phyloP scores from a whole-genome alignment of 1,284 basidiomycete genomes.

The Termitomyces sp. region DNA sequence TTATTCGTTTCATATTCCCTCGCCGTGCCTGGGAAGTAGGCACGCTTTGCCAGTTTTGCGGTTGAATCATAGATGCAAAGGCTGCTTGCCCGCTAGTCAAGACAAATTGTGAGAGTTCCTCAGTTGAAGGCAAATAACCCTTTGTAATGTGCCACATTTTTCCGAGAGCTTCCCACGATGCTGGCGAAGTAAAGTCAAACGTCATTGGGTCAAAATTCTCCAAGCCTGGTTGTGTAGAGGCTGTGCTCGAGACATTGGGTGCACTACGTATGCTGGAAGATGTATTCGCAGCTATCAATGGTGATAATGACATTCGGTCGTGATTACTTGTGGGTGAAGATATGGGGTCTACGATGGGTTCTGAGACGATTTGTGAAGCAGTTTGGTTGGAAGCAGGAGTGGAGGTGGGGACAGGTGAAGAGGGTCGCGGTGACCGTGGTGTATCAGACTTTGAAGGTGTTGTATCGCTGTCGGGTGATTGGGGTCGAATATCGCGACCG shows the following conservation, averaged over 20 bases:
- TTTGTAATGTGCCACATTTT: conserved; percentile 66
- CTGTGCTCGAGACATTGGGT: conserved; percentile 32
- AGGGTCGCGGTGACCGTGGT: conserved; percentile 26
- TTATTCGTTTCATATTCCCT: conserved; percentile 27
- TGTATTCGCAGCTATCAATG: conserved; percentile 51
- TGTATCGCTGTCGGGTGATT: conserved; percentile 33
- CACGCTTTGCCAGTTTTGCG: conserved; percentile 17
- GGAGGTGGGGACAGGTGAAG: conserved; percentile 15
- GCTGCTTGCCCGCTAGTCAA: conserved; percentile 36
- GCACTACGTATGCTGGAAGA: conserved; percentile 35
- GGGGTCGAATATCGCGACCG: conserved; percentile 66
- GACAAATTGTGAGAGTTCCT: conserved; percentile 69
- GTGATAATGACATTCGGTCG: conserved; percentile 46
- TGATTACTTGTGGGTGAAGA: conserved; percentile 36
- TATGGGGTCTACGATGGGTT: conserved; percentile 32
- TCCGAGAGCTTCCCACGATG: conserved; percentile 71
- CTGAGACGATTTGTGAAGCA: conserved; percentile 10
- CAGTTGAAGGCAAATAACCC: conserved; percentile 60
- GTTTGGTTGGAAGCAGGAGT: conserved; percentile 9
- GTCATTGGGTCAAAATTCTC: conserved; percentile 60
- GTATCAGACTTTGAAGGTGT: conserved; percentile 28
- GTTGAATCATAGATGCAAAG: conserved; percentile 17
- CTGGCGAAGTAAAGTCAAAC: conserved; percentile 65
- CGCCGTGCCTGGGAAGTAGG: conserved; percentile 18
- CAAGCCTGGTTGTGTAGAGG: conserved; percentile 39